Conservation (phyloP, 2,329 filamentous ascomycete genomes). For the Escovopsis sp. region DNA sequence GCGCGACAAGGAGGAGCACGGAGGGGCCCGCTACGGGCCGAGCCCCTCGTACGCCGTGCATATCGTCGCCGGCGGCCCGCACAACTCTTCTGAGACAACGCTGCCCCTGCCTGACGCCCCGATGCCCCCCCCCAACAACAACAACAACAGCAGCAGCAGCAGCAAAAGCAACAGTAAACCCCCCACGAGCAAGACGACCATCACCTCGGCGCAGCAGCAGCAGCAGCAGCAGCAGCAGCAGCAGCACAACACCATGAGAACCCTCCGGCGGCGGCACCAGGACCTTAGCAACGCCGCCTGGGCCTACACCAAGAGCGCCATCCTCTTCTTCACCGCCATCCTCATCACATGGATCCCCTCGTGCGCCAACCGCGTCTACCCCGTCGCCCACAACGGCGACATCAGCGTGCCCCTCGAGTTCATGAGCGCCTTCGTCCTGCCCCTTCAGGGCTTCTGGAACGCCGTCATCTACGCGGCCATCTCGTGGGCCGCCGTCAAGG, state of each 20-base stretch:
- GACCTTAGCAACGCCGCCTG: constrained; percentile 49
- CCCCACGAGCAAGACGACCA: background rate
- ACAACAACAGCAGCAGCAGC: constrained; percentile 3
- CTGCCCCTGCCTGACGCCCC: constrained; percentile 15
- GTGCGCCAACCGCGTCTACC: constrained; percentile 61
- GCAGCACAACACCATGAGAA: constrained; percentile 4
- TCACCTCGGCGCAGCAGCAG: background rate
- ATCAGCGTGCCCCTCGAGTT: constrained; percentile 47
- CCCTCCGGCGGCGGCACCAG: constrained; percentile 22
- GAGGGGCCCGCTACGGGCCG: background rate
- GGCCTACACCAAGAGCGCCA: constrained; percentile 54
- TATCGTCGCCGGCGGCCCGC: constrained; percentile 24
- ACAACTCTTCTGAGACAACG: constrained; percentile 10
- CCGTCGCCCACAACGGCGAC: constrained; percentile 39
- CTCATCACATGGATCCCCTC: constrained; percentile 65
- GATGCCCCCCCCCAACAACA: constrained; percentile 12
- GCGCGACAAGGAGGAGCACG: constrained; percentile 1
- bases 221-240: constrained; percentile 6
- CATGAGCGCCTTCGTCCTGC: constrained; percentile 58
- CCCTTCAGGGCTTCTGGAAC: constrained; percentile 77
- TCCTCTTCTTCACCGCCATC: constrained; percentile 57
- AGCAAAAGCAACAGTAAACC: constrained; percentile 7
- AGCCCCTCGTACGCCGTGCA: constrained; percentile 32
- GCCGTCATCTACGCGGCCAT: constrained; percentile 60
- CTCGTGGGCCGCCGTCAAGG: constrained; percentile 47